Conservation (phyloP, 768 basidiomycete species). For the Mycena latifolia region DNA sequence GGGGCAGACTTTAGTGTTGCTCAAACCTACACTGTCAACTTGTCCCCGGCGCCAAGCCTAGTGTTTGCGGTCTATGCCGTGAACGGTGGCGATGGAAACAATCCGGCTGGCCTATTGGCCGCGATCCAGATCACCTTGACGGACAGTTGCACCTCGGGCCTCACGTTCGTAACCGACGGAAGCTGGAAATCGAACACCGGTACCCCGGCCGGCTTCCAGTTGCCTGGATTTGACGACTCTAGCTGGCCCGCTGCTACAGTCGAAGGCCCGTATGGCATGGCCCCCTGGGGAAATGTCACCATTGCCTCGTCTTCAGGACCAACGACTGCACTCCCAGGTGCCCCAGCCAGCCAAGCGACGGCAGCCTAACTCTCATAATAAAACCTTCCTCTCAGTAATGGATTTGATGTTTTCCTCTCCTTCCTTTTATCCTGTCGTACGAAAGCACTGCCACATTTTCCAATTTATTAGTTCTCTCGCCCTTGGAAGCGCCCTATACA, state of each 20-base stretch:
- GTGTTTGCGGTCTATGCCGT: conserved; percentile 36
- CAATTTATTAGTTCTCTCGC: no score
- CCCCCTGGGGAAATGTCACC: not conserved
- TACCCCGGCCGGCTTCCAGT: conserved; percentile 29
- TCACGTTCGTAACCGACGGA: conserved; percentile 36
- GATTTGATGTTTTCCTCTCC: not conserved
- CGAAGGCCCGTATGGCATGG: conserved; percentile 20
- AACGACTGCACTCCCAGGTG: not conserved
- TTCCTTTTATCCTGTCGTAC: no score
- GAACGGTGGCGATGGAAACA: not conserved
- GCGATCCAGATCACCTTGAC: conserved; percentile 33
- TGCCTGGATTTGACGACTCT: conserved; percentile 37
- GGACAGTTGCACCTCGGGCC: conserved; percentile 21
- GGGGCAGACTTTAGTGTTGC: conserved; percentile 26
- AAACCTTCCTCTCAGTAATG: no score
- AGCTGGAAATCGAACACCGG: conserved; percentile 41
- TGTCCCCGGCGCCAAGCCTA: conserved; percentile 28
- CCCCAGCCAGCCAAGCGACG: not conserved
- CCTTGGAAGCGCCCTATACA: no score
- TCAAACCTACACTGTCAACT: conserved; percentile 35
- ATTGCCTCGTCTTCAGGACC: not conserved
- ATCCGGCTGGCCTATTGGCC: conserved; percentile 37
- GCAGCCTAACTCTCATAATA: no score
- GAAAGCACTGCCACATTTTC: no score
- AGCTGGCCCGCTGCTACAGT: conserved; percentile 37